phyloP scores from a whole-genome alignment of 2,329 filamentous ascomycete species.

The Zalaria obscura region DNA sequence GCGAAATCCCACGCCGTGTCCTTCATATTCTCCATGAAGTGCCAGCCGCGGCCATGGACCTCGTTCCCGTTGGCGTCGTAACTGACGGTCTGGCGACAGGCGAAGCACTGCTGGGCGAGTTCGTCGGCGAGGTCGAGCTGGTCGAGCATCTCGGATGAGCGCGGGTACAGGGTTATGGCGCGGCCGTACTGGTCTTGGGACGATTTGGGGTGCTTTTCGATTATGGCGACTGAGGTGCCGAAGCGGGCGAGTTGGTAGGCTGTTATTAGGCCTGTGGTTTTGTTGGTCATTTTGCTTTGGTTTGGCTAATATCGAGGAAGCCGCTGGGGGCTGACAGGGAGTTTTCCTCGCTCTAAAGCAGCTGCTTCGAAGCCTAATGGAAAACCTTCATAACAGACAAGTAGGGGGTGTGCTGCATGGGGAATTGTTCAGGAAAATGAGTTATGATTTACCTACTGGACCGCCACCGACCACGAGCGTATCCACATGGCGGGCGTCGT shows the following conservation, averaged over 20 bases:
- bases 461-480: slow-evolving; percentile 5
- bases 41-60: slow-evolving; percentile 9
- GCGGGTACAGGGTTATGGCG: slow-evolving; percentile 39
- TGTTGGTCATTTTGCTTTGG: neutral
- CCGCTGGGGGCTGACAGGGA: too few species aligned
- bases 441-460: slow-evolving; percentile 1
- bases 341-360: too few species aligned
- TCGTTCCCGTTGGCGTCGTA: slow-evolving; percentile 24
- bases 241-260: slow-evolving; percentile 32
- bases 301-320: too few species aligned
- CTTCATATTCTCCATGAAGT: slow-evolving; percentile 7
- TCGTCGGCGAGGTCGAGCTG: slow-evolving; percentile 35
- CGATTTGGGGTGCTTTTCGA: slow-evolving; percentile 35
- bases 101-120: slow-evolving; percentile 38
- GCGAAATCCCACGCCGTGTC: slow-evolving; percentile 33
- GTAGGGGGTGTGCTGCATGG: too few species aligned
- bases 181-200: slow-evolving; percentile 32
- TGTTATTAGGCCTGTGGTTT: slow-evolving; percentile 18
- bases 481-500: neutral
- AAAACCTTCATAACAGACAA: too few species aligned
- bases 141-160: slow-evolving; percentile 38
- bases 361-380: too few species aligned
- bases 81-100: slow-evolving; percentile 34
- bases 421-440: neutral
- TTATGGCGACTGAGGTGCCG: slow-evolving; percentile 28